These are phyloP conservation scores for Tricholoma bakamatsutake DNA, from an alignment of 768 basidiomycete genomes.

Conservation along the genomic window DNA sequence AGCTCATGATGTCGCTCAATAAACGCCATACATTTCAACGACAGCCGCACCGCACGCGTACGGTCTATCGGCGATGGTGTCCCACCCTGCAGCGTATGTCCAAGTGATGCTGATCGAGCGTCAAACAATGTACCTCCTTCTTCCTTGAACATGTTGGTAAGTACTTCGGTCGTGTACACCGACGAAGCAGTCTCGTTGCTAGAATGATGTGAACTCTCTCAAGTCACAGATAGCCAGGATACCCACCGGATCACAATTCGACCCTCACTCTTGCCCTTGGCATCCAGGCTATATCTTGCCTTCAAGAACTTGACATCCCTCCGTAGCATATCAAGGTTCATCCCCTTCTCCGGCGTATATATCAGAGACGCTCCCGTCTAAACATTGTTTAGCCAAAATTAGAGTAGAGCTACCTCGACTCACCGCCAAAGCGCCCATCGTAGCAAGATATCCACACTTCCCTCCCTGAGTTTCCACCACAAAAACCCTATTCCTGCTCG, in stretches of 20 bases:
- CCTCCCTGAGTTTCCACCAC: slow-evolving; percentile 98
- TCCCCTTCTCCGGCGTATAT: slow-evolving; percentile 91
- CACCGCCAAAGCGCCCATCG: slow-evolving; percentile 93
- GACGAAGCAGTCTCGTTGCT: slow-evolving; percentile 84
- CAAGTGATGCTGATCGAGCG: slow-evolving; percentile 90
- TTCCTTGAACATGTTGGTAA: slow-evolving; percentile 92
- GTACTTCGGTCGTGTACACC: slow-evolving; percentile 87
- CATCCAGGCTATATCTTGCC: slow-evolving; percentile 78
- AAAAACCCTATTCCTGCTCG: slow-evolving; percentile 93
- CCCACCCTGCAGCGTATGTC: slow-evolving; percentile 95
- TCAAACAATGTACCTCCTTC: slow-evolving; percentile 93
- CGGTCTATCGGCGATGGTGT: slow-evolving; percentile 95
- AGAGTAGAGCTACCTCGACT: slow-evolving; percentile 24
- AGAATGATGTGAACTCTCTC: background rate
- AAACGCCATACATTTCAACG: slow-evolving; percentile 92
- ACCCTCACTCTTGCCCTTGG: slow-evolving; percentile 86
- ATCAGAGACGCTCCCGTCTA: slow-evolving; percentile 90
- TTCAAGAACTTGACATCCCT: slow-evolving; percentile 86
- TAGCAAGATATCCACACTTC: slow-evolving; percentile 91
- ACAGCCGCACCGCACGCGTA: slow-evolving; percentile 81
- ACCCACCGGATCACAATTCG: slow-evolving; percentile 86
- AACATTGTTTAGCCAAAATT: background rate
- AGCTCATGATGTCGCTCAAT: slow-evolving; percentile 73
- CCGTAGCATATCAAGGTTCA: slow-evolving; percentile 74
- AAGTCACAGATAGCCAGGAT: background rate